These are phyloP conservation scores for Zarea fungicola DNA, from an alignment of 2,329 filamentous ascomycete genomes.

Conservation along the genomic window DNA sequence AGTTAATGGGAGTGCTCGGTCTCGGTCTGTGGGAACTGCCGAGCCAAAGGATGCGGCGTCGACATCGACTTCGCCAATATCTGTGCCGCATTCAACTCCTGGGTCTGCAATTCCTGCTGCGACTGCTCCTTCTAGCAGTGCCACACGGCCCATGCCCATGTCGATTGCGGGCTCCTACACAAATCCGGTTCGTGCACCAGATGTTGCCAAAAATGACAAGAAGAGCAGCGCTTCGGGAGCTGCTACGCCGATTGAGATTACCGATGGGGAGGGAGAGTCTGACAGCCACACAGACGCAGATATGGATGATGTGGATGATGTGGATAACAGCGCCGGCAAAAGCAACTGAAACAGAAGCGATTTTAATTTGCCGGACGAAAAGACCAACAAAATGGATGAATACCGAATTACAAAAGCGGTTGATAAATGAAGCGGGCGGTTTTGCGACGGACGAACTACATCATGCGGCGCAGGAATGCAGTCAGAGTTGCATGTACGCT, in stretches of 20 bases:
- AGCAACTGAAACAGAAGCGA: too few species aligned
- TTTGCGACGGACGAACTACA: too few species aligned
- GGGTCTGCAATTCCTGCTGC: too few species aligned
- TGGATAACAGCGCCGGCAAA: too few species aligned
- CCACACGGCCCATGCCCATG: constrained; percentile 3
- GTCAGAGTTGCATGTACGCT: too few species aligned
- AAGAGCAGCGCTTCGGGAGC: background rate
- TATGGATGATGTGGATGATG: background rate
- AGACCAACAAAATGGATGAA: too few species aligned
- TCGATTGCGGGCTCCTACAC: constrained; percentile 9
- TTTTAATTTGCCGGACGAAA: too few species aligned
- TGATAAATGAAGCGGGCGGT: too few species aligned
- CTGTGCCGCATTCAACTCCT: too few species aligned
- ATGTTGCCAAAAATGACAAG: background rate
- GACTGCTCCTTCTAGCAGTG: background rate
- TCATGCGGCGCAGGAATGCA: too few species aligned
- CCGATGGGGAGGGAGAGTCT: background rate
- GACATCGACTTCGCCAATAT: background rate
- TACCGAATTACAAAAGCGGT: too few species aligned
- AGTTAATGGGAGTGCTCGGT: background rate
- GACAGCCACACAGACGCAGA: background rate
- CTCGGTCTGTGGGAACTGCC: background rate
- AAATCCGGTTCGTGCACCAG: background rate
- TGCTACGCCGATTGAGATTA: background rate
- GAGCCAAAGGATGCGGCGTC: background rate